phyloP scores from a whole-genome alignment of 1,284 basidiomycete species.

The Fomitopsis pinicola region DNA sequence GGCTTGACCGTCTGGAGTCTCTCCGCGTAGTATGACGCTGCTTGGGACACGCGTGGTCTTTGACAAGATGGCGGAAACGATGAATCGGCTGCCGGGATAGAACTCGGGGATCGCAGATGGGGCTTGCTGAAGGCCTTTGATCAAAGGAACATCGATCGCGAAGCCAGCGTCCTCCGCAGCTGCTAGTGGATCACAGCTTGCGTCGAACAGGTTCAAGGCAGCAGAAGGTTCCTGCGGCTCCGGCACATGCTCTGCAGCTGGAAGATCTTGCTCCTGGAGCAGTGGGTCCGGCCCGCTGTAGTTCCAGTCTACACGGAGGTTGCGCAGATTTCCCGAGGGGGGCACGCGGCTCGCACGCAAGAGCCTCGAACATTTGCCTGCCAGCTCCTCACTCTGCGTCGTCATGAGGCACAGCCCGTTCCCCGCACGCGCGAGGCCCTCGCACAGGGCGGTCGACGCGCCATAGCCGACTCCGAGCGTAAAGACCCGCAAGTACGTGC shows the following conservation, averaged over 20 bases:
- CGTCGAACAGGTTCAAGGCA: background rate
- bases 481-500: constrained; percentile 43
- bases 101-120: constrained; percentile 38
- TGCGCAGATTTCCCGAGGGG: constrained; percentile 32
- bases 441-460: constrained; percentile 47
- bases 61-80: constrained; percentile 40
- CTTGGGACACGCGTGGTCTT: constrained; percentile 27
- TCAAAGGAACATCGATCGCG: constrained; percentile 16
- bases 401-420: constrained; percentile 47
- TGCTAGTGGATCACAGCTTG: background rate
- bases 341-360: constrained; percentile 44
- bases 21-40: constrained; percentile 35
- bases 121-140: constrained; percentile 38
- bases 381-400: constrained; percentile 38
- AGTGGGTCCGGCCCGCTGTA: background rate
- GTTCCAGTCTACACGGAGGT: constrained; percentile 46
- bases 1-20: constrained; percentile 24
- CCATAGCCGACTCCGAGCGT: constrained; percentile 49
- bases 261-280: background rate
- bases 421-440: constrained; percentile 45
- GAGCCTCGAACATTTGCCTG: constrained; percentile 43
- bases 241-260: background rate
- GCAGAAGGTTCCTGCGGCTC: background rate
- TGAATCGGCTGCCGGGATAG: constrained; percentile 41
- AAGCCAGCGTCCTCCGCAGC: background rate